Evolutionary conservation across 2,329 filamentous ascomycete genomes (phyloP).

Genomic region (Paraphaeosphaeria minitans): DNA sequence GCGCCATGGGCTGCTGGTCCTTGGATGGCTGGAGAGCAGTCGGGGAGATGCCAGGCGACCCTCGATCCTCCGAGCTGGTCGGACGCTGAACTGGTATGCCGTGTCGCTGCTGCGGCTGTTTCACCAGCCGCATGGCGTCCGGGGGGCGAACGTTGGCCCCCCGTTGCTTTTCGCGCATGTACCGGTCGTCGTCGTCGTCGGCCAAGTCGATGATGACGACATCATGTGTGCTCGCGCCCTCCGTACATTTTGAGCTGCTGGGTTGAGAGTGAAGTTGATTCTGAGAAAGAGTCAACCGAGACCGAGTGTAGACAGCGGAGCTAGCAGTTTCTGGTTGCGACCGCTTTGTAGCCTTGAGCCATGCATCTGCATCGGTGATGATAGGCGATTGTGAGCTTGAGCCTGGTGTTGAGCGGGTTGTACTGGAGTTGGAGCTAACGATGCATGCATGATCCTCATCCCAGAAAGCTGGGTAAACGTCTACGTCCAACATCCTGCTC

Average conservation of each 20-base stretch:
- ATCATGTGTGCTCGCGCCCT: neutral
- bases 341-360: neutral
- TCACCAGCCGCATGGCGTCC: neutral
- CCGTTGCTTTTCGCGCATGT: neutral
- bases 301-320: neutral
- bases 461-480: slow-evolving; percentile 29
- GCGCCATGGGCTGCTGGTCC: slow-evolving; percentile 7
- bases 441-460: slow-evolving; percentile 10
- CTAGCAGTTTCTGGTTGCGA: neutral
- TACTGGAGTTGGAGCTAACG: neutral
- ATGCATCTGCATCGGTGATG: slow-evolving; percentile 14
- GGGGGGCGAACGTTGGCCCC: neutral
- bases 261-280: neutral
- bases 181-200: neutral
- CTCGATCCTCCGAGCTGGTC: neutral
- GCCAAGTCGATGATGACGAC: neutral
- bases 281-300: neutral
- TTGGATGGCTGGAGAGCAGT: neutral
- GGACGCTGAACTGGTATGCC: neutral
- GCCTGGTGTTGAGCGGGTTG: neutral
- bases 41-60: neutral
- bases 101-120: neutral
- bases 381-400: slow-evolving; percentile 12
- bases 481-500: slow-evolving; percentile 28
- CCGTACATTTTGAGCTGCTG: neutral